Evolutionary conservation across 2,329 filamentous ascomycete genomes (phyloP).

Genomic region (Monosporascus sp.): DNA sequence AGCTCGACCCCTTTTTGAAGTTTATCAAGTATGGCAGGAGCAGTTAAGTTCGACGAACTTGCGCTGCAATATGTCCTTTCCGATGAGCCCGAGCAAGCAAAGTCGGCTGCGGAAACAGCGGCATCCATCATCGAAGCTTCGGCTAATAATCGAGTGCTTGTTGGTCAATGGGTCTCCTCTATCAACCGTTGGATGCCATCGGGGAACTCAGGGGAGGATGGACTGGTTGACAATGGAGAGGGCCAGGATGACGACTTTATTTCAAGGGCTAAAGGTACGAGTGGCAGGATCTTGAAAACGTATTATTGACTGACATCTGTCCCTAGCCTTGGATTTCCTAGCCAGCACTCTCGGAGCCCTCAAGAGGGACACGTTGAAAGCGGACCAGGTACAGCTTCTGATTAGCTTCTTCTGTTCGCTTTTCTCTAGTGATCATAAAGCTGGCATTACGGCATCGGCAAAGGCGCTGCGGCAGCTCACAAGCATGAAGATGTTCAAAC

Average conservation of each 20-base stretch:
- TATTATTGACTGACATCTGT: background rate
- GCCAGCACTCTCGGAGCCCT: constrained; percentile 48
- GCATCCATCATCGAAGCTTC: constrained; percentile 39
- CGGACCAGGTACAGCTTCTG: constrained; percentile 47
- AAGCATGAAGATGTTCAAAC: constrained; percentile 47
- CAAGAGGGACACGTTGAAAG: constrained; percentile 39
- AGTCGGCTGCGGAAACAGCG: constrained; percentile 39
- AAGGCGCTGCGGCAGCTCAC: constrained; percentile 47
- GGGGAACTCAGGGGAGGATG: constrained; percentile 28
- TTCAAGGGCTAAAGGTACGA: constrained; percentile 39
- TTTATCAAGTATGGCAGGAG: constrained; percentile 10
- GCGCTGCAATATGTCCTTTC: constrained; percentile 51
- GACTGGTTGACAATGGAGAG: constrained; percentile 23
- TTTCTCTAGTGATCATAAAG: constrained; percentile 55
- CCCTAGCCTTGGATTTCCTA: constrained; percentile 50
- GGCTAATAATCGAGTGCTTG: constrained; percentile 37
- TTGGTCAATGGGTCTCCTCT: constrained; percentile 52
- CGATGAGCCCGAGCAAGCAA: constrained; percentile 39
- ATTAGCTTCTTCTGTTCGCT: constrained; percentile 54
- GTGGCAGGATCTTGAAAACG: background rate
- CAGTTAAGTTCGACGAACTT: constrained; percentile 41
- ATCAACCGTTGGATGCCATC: constrained; percentile 50
- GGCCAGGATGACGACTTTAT: constrained; percentile 39
- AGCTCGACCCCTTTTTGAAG: background rate
- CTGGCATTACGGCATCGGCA: constrained; percentile 51